Evolutionary conservation across 225 moss, liverwort and hornwort species (phyloP).

Genomic region (Rhytidiadelphus loreus): DNA sequence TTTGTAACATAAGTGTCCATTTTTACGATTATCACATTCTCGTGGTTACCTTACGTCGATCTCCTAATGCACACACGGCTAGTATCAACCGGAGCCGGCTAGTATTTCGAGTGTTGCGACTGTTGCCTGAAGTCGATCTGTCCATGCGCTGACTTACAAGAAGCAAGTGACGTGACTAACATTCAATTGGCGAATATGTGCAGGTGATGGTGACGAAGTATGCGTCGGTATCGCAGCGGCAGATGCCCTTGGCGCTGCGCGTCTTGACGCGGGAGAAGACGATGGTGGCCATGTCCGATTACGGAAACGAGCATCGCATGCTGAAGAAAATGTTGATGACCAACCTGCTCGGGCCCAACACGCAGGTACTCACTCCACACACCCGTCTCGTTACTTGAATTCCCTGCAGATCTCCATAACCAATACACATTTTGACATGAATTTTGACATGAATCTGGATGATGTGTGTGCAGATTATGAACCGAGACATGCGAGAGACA

Average conservation of each 20-base stretch:
- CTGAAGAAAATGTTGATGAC: constrained; percentile 33
- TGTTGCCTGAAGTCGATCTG: neutral
- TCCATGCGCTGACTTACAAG: neutral
- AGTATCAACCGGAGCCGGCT: neutral
- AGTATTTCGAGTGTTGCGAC: neutral
- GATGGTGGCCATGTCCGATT: constrained; percentile 61
- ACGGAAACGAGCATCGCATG: constrained; percentile 55
- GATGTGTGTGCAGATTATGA: constrained; percentile 15
- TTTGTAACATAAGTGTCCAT: neutral
- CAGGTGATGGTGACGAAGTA: constrained; percentile 58
- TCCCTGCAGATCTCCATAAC: neutral
- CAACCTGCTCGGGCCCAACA: constrained; percentile 22
- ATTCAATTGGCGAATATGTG: neutral
- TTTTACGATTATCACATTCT: neutral
- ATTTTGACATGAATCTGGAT: neutral
- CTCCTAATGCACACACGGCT: neutral
- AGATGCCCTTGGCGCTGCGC: constrained; percentile 27
- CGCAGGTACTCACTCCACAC: constrained; percentile 19
- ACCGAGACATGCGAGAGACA: constrained; percentile 22
- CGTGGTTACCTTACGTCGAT: neutral
- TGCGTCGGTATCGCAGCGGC: constrained; percentile 29
- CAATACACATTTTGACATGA: neutral
- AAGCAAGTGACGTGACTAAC: neutral
- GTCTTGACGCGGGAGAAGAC: constrained; percentile 39
- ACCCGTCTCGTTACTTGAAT: neutral